Evolutionary conservation across 371 early-diverging fungal genomes (phyloP), one percentile per base, ranked within the genome.

Genomic region (Actinomucor elegans): DNA sequence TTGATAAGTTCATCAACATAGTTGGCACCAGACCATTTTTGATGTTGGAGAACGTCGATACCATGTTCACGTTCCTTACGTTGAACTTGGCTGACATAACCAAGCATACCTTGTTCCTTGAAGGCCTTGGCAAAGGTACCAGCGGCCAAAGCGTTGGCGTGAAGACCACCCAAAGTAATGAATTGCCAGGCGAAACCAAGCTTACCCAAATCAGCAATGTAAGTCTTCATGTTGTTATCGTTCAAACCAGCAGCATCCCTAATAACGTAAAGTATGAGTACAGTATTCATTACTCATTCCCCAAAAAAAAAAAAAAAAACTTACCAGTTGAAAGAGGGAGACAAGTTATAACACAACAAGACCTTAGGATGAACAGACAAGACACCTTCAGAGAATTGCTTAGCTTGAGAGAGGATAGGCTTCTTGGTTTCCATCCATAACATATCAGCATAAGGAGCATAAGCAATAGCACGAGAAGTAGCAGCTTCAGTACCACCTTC

Each of bases 181-280:
- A 98, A 98, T 74, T 98, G 97, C 97, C 97, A 98, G 45, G 80
- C 84, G 74, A 96, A 97, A 36, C 97, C 97, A n/a, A 98, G 86
- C 64, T 86, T 83, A 57, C 91, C 96, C 37, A 98, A 82, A 55
- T 89, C 83, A 24, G 63, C 65, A 52, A 95, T 86, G 67, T 87
- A 98, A 59, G 79, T 69, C 42, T 84, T 71, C 79, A 98, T 95
- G 60, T 94, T 85, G 18, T 85, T 69, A 70, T 97, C 97, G 26
- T 74, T 83, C 90, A 97, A 83, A 49, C 97, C 97, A 32, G 98
- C 94, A 35, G 94, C 91, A 69, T 88, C 75, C 66, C 69, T 69
- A 27, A 6, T 32, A 11, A 21, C n/a, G n/a, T 23, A 23, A 36
- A 23, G 10, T 17, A 58, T 36, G 8, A 36, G n/a, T 36, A 36